Evolutionary conservation across 306 rosid species (phyloP), one percentile per base, ranked within the genome.

Genomic region (Pueraria montana): DNA sequence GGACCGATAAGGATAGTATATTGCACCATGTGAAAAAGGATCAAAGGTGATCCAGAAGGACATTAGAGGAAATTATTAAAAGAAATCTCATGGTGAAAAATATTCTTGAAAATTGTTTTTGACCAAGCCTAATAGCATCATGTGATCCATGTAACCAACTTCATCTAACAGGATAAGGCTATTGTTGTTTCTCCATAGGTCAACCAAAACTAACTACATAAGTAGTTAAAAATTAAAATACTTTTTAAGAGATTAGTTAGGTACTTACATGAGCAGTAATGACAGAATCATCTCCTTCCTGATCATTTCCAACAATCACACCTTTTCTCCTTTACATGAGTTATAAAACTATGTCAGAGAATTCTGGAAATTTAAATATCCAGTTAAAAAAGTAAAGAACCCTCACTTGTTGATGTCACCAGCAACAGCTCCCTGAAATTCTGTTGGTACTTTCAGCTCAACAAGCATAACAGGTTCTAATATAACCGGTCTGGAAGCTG

Each of bases 391-490:
- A 23, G 49, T 80, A 70, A 46, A 55, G 56, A 63, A 38, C 65
- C 75, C 97, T 91, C 88, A 94, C 99, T 93, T 96, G 87, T 96
- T 96, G 84, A 96, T 85, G 84, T 96, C 99, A 77, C 99, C 99
- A 45, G 92, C 98, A 83, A 94, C 99, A 62, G 96, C 88, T 78
- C 99, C 99, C 87, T 96, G 99, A 86, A 96, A 96, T 86, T 96
- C 99, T 68, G 92, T 93, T 18, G 99, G 99, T 84, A 96, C 97
- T 91, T 96, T 96, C 67, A 96, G 88, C 87, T 96, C 99, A 76
- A 96, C 98, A 80, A 90, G 84, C 99, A 96, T 96, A 77, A 96
- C 93, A 71, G 99, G 99, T 90, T 96, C 99, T 89, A 96, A 86
- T 80, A 96, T 94, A 79, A 91, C 96, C 3, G 99, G 99, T 86